Percentiles rank a stretch among this genome's conserved stretches.
phyloP scores from a whole-genome alignment of 768 basidiomycete species.

The Tubosaeta brunneosetosa region DNA sequence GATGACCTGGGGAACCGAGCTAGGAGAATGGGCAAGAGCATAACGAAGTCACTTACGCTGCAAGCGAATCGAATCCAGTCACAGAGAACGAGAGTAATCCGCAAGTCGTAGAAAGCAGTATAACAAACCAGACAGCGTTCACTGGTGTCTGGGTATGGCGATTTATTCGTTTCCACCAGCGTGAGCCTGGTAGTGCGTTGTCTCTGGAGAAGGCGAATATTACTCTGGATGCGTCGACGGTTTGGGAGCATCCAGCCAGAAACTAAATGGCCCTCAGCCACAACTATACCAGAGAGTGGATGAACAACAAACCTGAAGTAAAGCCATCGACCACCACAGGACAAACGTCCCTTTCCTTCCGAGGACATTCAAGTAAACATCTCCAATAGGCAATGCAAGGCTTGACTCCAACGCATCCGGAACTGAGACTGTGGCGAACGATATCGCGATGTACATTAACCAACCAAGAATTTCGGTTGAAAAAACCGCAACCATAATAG shows the following conservation, averaged over 20 bases:
- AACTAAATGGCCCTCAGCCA: slow-evolving; percentile 23
- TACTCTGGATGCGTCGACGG: slow-evolving; percentile 43
- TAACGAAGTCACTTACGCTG: slow-evolving; percentile 24
- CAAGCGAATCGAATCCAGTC: slow-evolving; percentile 31
- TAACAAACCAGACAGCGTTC: slow-evolving; percentile 41
- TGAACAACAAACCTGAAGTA: slow-evolving; percentile 37
- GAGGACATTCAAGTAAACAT: slow-evolving; percentile 36
- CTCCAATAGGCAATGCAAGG: slow-evolving; percentile 39
- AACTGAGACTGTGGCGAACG: slow-evolving; percentile 40
- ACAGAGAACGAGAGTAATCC: slow-evolving; percentile 33
- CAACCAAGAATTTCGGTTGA: slow-evolving; percentile 40
- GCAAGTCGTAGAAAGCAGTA: slow-evolving; percentile 26
- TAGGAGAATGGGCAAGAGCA: neutral
- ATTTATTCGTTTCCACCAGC: slow-evolving; percentile 10
- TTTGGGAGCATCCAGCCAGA: slow-evolving; percentile 43
- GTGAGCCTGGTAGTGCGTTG: slow-evolving; percentile 35
- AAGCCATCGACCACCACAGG: slow-evolving; percentile 41
- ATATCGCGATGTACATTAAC: slow-evolving; percentile 39
- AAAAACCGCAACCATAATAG: slow-evolving; percentile 40
- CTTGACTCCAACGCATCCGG: slow-evolving; percentile 28
- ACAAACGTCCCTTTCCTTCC: slow-evolving; percentile 40
- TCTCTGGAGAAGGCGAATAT: slow-evolving; percentile 42
- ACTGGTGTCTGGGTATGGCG: slow-evolving; percentile 31
- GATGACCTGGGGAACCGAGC: slow-evolving; percentile 17
- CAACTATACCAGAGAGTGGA: neutral